A percentile compares a stretch with the other conserved stretches of the same genome.
Evolutionary conservation across 371 early-diverging fungal species (phyloP).

Genomic region (Polyrhizophydium stewartii): DNA sequence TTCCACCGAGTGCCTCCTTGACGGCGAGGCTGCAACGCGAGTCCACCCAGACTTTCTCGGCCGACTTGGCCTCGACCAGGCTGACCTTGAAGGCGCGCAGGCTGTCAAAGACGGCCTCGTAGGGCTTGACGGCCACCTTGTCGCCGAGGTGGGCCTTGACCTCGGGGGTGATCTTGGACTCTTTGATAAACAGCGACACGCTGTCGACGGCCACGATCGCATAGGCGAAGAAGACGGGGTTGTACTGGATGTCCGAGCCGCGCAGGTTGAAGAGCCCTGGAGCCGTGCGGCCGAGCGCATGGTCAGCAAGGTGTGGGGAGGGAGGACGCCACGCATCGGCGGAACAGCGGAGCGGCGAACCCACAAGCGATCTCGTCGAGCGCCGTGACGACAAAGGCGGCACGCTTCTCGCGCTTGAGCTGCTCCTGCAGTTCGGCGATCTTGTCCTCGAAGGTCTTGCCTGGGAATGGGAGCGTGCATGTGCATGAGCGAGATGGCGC

Average conservation of each 20-base stretch:
- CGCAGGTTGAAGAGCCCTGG: slow-evolving; percentile 94
- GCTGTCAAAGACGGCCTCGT: slow-evolving; percentile 66
- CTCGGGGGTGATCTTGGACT: slow-evolving; percentile 59
- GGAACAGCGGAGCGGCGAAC: slow-evolving; percentile 6
- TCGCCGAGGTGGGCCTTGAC: slow-evolving; percentile 58
- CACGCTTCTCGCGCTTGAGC: slow-evolving; percentile 34
- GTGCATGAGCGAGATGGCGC: slow-evolving; percentile 15
- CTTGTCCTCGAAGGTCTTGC: slow-evolving; percentile 53
- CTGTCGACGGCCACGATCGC: slow-evolving; percentile 67
- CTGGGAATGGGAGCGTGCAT: slow-evolving; percentile 33
- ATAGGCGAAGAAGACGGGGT: slow-evolving; percentile 97
- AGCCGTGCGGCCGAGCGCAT: no score
- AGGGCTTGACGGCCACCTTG: slow-evolving; percentile 64
- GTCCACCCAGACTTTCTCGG: slow-evolving; percentile 39
- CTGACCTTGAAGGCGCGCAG: background rate
- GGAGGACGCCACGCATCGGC: background rate
- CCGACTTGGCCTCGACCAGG: background rate
- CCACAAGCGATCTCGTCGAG: slow-evolving; percentile 86
- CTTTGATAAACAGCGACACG: slow-evolving; percentile 76
- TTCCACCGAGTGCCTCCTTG: slow-evolving; percentile 49
- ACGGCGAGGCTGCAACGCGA: slow-evolving; percentile 62
- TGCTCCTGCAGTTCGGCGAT: slow-evolving; percentile 30
- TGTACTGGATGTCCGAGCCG: slow-evolving; percentile 96
- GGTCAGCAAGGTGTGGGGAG: background rate
- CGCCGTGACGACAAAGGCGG: slow-evolving; percentile 76